Evolutionary conservation across 2,329 filamentous ascomycete species (phyloP), one percentile per base, ranked within the genome.

Genomic region (Peltaster fructicola): DNA sequence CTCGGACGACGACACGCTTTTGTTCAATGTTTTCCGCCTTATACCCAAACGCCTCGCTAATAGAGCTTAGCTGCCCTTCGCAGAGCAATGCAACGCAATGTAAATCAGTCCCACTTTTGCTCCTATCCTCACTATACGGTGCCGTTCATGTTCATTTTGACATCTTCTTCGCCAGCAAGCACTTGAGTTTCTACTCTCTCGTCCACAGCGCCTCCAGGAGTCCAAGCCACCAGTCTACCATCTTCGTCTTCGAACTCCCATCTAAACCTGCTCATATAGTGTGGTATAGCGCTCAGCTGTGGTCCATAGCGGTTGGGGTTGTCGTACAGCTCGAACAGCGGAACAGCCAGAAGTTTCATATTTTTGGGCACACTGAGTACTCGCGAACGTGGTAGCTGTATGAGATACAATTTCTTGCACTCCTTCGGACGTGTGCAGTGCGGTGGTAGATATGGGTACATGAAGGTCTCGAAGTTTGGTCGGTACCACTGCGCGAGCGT

Each of bases 401-500:
- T 92, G 34, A 95, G 82, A 54, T 95, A 98, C 20, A 95, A 65
- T 64, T 98, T 98, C 63, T 98, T 98, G 61, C 85, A 92, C 59
- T 98, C 88, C 61, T 98, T 98, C 6, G 88, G 88, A 25, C 88
- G 65, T 10, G 85, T 93, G 34, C 93, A 81, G 56, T 98, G 88
- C 10, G 84, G 81, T 6, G 88, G 88, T 29, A 95, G 75, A 53
- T 93, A 98, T 1, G 88, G 88, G 51, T 98, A 98, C 82, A 98
- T 93, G 63, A 95, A 95, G 2, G 88, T 95, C 62, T 98, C 88
- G 50, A 95, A 93, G 60, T 95, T 98, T 26, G 88, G 88, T 30
- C 88, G 67, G 82, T 85, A 98, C 88, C 88, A 98, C 57, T 93
- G 84, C 26, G 88, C 85, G 29, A 98, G 64, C 23, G 84, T 92